Conservation (phyloP, 163 green algal species). For the Scenedesmus sp. region DNA sequence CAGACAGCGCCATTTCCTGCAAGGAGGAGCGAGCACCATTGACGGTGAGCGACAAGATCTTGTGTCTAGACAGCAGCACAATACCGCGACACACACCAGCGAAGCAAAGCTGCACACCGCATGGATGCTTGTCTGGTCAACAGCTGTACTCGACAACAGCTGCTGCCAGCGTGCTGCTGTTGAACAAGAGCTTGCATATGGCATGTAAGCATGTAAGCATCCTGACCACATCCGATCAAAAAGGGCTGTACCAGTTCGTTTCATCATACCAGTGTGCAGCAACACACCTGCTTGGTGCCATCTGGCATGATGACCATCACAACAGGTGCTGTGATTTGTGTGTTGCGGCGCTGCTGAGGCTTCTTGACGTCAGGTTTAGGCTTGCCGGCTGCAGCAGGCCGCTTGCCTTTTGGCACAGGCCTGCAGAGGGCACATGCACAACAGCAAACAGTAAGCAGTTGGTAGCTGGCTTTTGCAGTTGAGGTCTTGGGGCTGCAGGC, state of each 20-base stretch:
- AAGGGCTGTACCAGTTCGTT: too few relatives aligned
- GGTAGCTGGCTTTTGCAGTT: not conserved
- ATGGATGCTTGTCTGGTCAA: not conserved
- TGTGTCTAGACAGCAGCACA: too few relatives aligned
- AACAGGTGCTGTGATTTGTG: not conserved
- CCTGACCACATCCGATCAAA: not conserved
- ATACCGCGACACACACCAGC: too few relatives aligned
- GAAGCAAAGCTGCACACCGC: too few relatives aligned
- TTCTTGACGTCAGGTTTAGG: not conserved
- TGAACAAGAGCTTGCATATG: not conserved
- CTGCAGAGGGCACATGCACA: not conserved
- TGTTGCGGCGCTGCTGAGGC: not conserved
- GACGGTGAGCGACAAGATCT: too few relatives aligned
- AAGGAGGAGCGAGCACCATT: too few relatives aligned
- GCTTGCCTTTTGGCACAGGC: not conserved
- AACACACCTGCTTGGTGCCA: constrained; percentile 1
- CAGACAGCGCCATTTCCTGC: not conserved
- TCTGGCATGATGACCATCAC: constrained; percentile 13
- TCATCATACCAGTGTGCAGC: not conserved
- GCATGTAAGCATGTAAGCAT: not conserved
- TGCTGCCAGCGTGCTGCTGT: not conserved
- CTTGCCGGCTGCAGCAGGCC: not conserved
- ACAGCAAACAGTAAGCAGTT: not conserved
- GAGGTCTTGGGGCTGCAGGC: not conserved
- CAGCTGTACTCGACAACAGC: not conserved